Conservation (phyloP, 345 rosid species). For the Populus ilicifolia region DNA sequence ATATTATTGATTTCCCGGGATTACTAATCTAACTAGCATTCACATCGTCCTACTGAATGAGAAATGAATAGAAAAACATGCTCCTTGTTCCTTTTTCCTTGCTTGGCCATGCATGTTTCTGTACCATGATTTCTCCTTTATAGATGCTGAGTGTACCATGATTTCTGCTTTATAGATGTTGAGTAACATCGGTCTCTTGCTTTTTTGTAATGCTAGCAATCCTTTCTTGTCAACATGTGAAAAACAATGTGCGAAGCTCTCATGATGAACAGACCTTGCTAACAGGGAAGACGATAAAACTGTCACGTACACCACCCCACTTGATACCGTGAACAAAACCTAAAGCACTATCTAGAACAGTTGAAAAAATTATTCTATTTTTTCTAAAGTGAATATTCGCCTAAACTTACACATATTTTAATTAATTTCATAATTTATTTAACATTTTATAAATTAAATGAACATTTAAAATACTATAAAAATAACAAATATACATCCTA, state of each 20-base stretch:
- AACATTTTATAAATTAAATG: too few species aligned
- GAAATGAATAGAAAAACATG: not conserved
- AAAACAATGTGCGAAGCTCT: not conserved
- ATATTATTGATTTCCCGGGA: too few species aligned
- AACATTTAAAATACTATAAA: too few species aligned
- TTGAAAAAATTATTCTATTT: too few species aligned
- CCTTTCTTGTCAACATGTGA: not conserved
- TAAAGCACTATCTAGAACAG: not conserved
- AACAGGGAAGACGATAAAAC: not conserved
- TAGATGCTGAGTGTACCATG: not conserved
- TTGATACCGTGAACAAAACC: not conserved
- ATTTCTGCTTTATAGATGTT: not conserved
- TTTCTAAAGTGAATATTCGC: too few species aligned
- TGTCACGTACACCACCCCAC: not conserved
- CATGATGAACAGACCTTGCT: not conserved
- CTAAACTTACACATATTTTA: too few species aligned
- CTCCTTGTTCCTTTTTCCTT: not conserved
- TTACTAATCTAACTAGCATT: too few species aligned
- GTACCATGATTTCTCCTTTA: not conserved
- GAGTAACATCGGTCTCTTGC: not conserved
- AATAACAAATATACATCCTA: too few species aligned
- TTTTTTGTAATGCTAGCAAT: not conserved
- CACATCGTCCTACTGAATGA: not conserved
- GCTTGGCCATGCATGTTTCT: not conserved
- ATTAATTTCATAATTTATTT: too few species aligned